Evolutionary conservation across 2,329 filamentous ascomycete species (phyloP).

Genomic region (Fusarium pilosicola): DNA sequence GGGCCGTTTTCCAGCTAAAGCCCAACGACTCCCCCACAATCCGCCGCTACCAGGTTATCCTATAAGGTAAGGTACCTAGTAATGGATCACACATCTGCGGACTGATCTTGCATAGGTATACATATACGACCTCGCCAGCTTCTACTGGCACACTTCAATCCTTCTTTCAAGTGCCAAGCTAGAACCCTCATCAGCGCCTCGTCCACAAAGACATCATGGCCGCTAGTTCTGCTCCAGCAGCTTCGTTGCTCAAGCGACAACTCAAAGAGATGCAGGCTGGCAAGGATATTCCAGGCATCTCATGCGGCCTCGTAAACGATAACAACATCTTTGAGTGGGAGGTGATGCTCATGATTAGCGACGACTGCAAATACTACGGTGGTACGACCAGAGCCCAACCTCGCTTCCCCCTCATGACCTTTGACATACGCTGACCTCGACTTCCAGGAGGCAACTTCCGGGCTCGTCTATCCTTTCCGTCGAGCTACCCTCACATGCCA

Average conservation of each 20-base stretch:
- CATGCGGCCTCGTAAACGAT: constrained; percentile 85
- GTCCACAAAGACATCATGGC: constrained; percentile 27
- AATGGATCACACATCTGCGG: constrained; percentile 16
- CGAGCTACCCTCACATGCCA: constrained; percentile 86
- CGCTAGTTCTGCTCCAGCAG: constrained; percentile 63
- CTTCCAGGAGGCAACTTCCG: constrained; percentile 87
- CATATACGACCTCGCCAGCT: not conserved
- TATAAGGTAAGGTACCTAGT: not conserved
- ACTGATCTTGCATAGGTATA: constrained; percentile 6
- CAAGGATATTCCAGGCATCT: constrained; percentile 93
- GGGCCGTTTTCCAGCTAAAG: constrained; percentile 22
- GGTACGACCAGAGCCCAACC: constrained; percentile 63
- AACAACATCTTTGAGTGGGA: constrained; percentile 97
- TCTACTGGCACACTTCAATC: not conserved
- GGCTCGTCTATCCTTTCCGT: constrained; percentile 83
- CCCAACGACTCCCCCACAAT: constrained; percentile 29
- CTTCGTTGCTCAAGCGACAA: constrained; percentile 81
- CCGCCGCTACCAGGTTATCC: constrained; percentile 18
- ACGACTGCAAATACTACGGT: constrained; percentile 93
- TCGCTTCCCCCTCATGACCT: not conserved
- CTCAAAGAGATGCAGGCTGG: constrained; percentile 93
- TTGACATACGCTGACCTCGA: constrained; percentile 16
- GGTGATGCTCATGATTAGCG: constrained; percentile 97
- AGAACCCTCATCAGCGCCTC: not conserved
- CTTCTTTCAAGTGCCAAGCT: not conserved